A percentile compares a stretch with the other conserved stretches of the same genome.
phyloP scores from a whole-genome alignment of 768 basidiomycete species.

The Russula emetica region DNA sequence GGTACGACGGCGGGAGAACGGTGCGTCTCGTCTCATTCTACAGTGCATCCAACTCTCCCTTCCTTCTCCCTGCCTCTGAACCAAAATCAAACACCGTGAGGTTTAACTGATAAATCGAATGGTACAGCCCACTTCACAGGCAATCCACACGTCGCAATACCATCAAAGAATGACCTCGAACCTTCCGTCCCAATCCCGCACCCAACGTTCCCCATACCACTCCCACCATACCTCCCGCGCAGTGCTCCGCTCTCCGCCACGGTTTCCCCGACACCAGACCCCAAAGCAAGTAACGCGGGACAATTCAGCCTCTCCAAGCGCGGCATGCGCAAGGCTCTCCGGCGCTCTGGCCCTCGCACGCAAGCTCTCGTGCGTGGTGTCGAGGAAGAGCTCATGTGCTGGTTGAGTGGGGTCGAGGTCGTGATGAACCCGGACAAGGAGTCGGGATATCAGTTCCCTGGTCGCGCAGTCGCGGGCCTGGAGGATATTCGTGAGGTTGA shows the following conservation, averaged over 20 bases:
- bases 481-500: conserved; percentile 60
- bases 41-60: neutral
- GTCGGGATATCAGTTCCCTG: conserved; percentile 35
- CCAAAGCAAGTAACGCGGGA: conserved; percentile 64
- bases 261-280: conserved; percentile 34
- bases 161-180: conserved; percentile 53
- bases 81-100: neutral
- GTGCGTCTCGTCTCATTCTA: conserved; percentile 39
- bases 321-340: conserved; percentile 66
- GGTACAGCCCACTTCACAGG: conserved; percentile 61
- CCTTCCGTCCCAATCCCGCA: conserved; percentile 42
- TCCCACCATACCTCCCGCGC: conserved; percentile 67
- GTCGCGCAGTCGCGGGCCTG: conserved; percentile 48
- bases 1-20: conserved; percentile 72
- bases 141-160: conserved; percentile 68
- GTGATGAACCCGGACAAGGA: conserved; percentile 46
- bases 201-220: conserved; percentile 70
- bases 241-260: conserved; percentile 49
- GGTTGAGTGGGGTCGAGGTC: conserved; percentile 58
- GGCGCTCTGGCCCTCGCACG: conserved; percentile 55
- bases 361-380: conserved; percentile 62
- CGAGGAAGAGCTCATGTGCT: conserved; percentile 57
- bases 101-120: neutral
- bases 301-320: conserved; percentile 72
- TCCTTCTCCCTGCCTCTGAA: neutral